These are phyloP conservation scores for Trichoderma orchidacearum DNA, from an alignment of 495 filamentous ascomycete genomes.

Conservation along the genomic window DNA sequence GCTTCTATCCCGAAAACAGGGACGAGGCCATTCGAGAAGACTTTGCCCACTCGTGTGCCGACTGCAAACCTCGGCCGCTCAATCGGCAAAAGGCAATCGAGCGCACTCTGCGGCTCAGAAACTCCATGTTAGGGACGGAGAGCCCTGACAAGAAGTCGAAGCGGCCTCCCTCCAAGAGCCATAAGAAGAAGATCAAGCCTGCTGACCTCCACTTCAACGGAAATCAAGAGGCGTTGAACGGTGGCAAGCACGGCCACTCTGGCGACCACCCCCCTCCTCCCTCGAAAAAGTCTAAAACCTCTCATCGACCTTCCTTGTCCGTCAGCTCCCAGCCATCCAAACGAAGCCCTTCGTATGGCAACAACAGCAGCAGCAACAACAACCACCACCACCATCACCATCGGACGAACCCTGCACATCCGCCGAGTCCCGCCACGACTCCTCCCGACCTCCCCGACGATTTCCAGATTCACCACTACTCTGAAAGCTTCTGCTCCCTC, in stretches of 20 bases:
- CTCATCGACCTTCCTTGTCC: constrained; percentile 59
- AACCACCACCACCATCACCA: too few relatives aligned
- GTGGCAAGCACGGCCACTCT: constrained; percentile 15
- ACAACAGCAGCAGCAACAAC: too few relatives aligned
- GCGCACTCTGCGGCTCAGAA: constrained; percentile 31
- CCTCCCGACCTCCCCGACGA: constrained; percentile 41
- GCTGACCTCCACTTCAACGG: constrained; percentile 38
- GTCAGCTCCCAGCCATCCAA: constrained; percentile 45
- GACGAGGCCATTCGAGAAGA: constrained; percentile 56
- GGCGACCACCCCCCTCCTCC: constrained; percentile 23
- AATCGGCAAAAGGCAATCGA: constrained; percentile 60
- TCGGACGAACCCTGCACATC: constrained; percentile 27
- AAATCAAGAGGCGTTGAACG: constrained; percentile 16
- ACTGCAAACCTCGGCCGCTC: constrained; percentile 64
- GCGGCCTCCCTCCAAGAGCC: constrained; percentile 52
- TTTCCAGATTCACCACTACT: constrained; percentile 48
- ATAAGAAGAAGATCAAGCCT: constrained; percentile 58
- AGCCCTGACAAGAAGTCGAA: constrained; percentile 49
- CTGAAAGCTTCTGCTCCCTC: constrained; percentile 54
- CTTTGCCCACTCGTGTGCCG: constrained; percentile 67
- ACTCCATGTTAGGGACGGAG: constrained; percentile 39
- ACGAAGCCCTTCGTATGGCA: constrained; percentile 37
- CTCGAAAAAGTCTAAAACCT: constrained; percentile 62
- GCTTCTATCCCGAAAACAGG: constrained; percentile 66
- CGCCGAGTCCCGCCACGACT: constrained; percentile 40